phyloP scores from a whole-genome alignment of 495 filamentous ascomycete species.

The Immersiella caudata region DNA sequence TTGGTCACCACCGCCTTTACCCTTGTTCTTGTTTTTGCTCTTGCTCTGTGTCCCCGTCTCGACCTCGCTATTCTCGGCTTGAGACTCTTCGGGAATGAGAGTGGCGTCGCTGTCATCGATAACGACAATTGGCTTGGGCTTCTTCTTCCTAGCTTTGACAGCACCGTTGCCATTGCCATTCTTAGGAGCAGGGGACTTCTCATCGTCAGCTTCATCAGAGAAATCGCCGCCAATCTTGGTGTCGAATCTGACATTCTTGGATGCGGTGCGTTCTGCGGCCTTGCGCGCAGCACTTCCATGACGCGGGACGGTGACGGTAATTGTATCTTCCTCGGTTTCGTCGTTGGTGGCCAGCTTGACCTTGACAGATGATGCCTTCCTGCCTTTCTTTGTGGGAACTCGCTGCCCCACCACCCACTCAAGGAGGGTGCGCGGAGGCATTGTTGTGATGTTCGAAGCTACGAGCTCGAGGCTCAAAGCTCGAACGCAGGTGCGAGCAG shows the following conservation, averaged over 20 bases:
- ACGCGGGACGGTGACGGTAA: slow-evolving; percentile 43
- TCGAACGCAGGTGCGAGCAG: not conserved
- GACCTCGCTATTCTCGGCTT: not conserved
- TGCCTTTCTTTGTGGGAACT: slow-evolving; percentile 23
- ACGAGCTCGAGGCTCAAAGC: not conserved
- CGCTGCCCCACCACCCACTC: slow-evolving; percentile 51
- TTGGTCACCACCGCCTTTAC: slow-evolving; percentile 3
- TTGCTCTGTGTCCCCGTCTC: slow-evolving; percentile 7
- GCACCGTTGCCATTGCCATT: not conserved
- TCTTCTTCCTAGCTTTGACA: not conserved
- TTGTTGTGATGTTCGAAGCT: slow-evolving; percentile 14
- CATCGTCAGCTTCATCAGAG: not conserved
- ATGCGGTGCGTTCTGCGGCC: not conserved
- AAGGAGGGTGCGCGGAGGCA: slow-evolving; percentile 26
- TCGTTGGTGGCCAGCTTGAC: slow-evolving; percentile 44
- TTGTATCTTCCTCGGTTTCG: slow-evolving; percentile 37
- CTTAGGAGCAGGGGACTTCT: not conserved
- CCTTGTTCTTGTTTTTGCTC: slow-evolving; percentile 12
- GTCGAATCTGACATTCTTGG: not conserved
- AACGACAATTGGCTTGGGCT: not conserved
- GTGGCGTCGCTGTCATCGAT: not conserved
- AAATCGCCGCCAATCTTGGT: not conserved
- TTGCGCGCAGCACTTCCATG: not conserved
- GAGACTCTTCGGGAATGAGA: not conserved
- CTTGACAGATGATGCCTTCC: slow-evolving; percentile 27